Evolutionary conservation across 306 rosid genomes (phyloP), one percentile per base, ranked within the genome.

Genomic region (Castanopsis chinensis): DNA sequence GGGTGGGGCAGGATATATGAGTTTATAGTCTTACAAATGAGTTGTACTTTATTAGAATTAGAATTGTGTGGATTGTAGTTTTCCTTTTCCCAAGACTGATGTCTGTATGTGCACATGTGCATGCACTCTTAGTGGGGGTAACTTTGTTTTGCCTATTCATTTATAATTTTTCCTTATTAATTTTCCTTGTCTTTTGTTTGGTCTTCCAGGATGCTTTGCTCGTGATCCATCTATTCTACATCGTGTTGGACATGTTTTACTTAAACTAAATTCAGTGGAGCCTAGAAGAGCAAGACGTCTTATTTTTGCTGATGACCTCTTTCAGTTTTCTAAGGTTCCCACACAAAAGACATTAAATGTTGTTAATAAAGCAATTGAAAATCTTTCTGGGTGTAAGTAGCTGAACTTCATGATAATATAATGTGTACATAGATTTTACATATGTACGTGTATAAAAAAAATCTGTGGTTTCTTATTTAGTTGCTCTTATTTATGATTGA

Each of bases 241-340:
- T 86, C 88, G 74, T 72, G 98, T 90, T 86, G 98, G 97, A 55
- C 90, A 88, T 77, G 90, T 79, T 84, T 83, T 93, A 81, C 98
- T 91, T 79, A 88, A 82, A 81, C 69, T 74, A 59, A 91, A 85
- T 53, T 80, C 78, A 25, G 82, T 82, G 83, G 93, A 87, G 82
- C 82, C 92, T 79, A 89, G 81, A 83, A 86, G 93, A 83, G 78
- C 78, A 57, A 89, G 89, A 25, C 85, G 85, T 80, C 78, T 93
- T 84, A 80, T 90, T 82, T 83, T 93, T 69, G 97, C 98, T 17
- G 97, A 90, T 82, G 98, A 93, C 79, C 94, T 93, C 60, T 93
- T 93, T 86, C 92, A 88, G 79, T 83, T 90, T 59, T 90, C 92
- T 63, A 87, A 84, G 73, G 86, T 85, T 84, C 93, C 92, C 84